Evolutionary conservation across 176 grass and related monocot species (phyloP), one percentile per base, ranked within the genome.

Genomic region (Poa pratensis): DNA sequence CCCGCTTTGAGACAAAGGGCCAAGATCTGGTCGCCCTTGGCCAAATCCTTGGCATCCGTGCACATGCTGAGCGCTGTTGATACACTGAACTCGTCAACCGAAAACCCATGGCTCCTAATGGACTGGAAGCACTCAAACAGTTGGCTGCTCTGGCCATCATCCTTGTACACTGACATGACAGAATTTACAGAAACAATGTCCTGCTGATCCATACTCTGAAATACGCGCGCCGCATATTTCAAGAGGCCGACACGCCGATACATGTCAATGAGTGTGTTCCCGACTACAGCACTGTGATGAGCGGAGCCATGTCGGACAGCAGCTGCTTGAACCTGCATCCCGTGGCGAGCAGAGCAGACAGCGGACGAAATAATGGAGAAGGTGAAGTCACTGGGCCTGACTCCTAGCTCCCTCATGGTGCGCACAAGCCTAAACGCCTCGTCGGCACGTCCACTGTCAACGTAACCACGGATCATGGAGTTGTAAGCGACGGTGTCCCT

Each of bases 151-250:
- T 74, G 77, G 40, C 83, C 75, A 27, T 80, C 75, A 69, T 89
- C 90, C 77, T 86, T 88, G 66, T 89, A 95, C 50, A 88, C 89
- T 49, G 88, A 87, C 69, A 98, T 79, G 76, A 95, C 49, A 43
- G 89, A 87, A 77, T 98, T 95, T 84, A 93, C 87, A 80, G 96
- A 95, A 43, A 91, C 64, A 27, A 86, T 80, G 85, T 95, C 93
- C 10, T 28, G 69, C 67, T 84, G 74, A 72, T 93, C 74, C 88
- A 92, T 90, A 74, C 48, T 76, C 39, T 40, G 51, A 77, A 98
- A 98, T 8, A 93, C 75, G 32, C 20, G 15, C 8, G 24, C 65
- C n/a, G 96, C 96, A 50, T 92, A 42, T 8, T 57, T 9, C 20
- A 69, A 22, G 82, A 92, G 80, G 13, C 89, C 87, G 22, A 95